Evolutionary conservation across 768 basidiomycete species (phyloP).

Genomic region (Candolleomyces efflorescens): DNA sequence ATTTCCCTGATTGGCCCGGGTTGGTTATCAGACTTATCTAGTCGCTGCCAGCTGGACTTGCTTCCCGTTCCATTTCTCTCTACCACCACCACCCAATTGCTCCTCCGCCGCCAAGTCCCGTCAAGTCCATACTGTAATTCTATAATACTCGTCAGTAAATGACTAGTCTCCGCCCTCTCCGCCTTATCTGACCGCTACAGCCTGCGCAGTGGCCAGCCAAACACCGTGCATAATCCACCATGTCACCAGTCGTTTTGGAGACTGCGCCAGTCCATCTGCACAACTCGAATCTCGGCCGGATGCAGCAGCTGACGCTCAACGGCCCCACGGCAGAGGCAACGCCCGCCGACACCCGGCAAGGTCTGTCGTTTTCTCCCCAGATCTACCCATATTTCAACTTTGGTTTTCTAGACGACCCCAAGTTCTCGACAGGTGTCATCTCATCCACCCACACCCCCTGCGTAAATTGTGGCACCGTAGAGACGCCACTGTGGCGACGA

Average conservation of each 20-base stretch:
- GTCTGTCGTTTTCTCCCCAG: conserved; percentile 14
- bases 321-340: conserved; percentile 13
- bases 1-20: conserved; percentile 16
- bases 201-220: background rate
- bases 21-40: conserved; percentile 13
- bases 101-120: conserved; percentile 2
- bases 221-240: conserved; percentile 21
- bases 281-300: conserved; percentile 40
- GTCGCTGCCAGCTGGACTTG: conserved; percentile 12
- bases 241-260: conserved; percentile 59
- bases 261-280: conserved; percentile 49
- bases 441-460: conserved; percentile 47
- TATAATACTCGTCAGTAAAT: background rate
- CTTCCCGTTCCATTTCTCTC: conserved; percentile 9
- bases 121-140: conserved; percentile 1
- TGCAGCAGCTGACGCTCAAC: conserved; percentile 31
- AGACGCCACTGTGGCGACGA: conserved; percentile 83
- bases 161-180: background rate
- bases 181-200: background rate
- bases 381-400: conserved; percentile 4
- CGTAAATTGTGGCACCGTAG: conserved; percentile 71
- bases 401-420: conserved; percentile 20
- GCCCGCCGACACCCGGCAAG: conserved; percentile 21
- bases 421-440: conserved; percentile 19
- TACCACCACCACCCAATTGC: conserved; percentile 3